A percentile compares a stretch with the other conserved stretches of the same genome.
These are phyloP conservation scores for Citropsis articulata DNA, from an alignment of 345 rosid species.

Conservation along the genomic window DNA sequence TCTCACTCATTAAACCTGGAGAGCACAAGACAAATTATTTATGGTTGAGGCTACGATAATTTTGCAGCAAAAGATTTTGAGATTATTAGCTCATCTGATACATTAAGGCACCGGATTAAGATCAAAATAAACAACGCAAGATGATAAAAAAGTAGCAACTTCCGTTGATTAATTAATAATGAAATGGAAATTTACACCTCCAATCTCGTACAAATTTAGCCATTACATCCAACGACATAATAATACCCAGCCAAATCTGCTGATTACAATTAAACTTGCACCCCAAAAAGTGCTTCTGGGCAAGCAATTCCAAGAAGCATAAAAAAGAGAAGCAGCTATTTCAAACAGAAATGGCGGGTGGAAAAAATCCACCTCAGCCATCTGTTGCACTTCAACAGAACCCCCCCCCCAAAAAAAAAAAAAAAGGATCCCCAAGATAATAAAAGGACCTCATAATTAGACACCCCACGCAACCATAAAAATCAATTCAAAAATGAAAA, in stretches of 20 bases:
- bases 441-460: neutral
- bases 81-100: no score
- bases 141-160: neutral
- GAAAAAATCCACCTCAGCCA: conserved; percentile 53
- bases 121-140: neutral
- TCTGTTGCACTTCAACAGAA: conserved; percentile 6
- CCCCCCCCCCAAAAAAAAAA: neutral
- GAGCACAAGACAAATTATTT: neutral
- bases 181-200: conserved; percentile 14
- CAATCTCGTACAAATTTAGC: neutral
- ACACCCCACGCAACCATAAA: neutral
- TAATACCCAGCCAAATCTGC: conserved; percentile 21
- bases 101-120: neutral
- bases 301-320: neutral
- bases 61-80: no score
- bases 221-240: neutral
- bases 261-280: conserved; percentile 10
- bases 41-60: no score
- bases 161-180: conserved; percentile 7
- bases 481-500: conserved; percentile 18
- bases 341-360: conserved; percentile 40
- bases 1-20: conserved; percentile 7
- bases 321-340: neutral
- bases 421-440: conserved; percentile 11
- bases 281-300: neutral